Conservation (phyloP, 1,139 yeast species). For the Yamadazyma friedrichii region DNA sequence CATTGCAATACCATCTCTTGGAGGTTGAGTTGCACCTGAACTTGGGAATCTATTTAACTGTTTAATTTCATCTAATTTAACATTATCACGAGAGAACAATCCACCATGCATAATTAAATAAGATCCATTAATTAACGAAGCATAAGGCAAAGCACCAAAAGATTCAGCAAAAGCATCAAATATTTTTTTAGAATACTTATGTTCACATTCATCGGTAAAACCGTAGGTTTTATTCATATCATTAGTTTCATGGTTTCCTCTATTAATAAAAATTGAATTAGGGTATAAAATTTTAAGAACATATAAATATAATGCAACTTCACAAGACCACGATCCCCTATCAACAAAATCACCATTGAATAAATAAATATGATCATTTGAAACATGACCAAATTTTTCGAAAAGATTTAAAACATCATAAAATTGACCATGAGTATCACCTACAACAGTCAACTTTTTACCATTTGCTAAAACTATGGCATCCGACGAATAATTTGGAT, state of each 20-base stretch:
- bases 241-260: constrained; percentile 97
- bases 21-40: constrained; percentile 72
- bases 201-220: constrained; percentile 92
- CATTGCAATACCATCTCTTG: constrained; percentile 91
- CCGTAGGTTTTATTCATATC: constrained; percentile 98
- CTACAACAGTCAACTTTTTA: constrained; percentile 74
- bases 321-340: constrained; percentile 98
- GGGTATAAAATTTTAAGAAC: constrained; percentile 80
- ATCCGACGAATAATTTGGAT: constrained; percentile 13
- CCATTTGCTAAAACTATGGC: constrained; percentile 26
- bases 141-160: constrained; percentile 83
- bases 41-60: constrained; percentile 61
- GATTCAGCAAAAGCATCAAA: constrained; percentile 85
- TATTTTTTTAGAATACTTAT: constrained; percentile 80
- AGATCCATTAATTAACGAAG: constrained; percentile 71
- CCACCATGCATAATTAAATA: constrained; percentile 97
- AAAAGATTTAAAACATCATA: constrained; percentile 85
- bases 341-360: constrained; percentile 98
- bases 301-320: constrained; percentile 82
- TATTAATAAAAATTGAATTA: constrained; percentile 65
- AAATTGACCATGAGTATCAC: constrained; percentile 98
- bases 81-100: constrained; percentile 72
- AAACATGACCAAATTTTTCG: constrained; percentile 64
- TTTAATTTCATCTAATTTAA: constrained; percentile 72
- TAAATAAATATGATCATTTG: constrained; percentile 69